Percentiles rank a stretch among this genome's conserved stretches.
Evolutionary conservation across 805 yeast species (phyloP).

Genomic region (Wickerhamiella cacticola): DNA sequence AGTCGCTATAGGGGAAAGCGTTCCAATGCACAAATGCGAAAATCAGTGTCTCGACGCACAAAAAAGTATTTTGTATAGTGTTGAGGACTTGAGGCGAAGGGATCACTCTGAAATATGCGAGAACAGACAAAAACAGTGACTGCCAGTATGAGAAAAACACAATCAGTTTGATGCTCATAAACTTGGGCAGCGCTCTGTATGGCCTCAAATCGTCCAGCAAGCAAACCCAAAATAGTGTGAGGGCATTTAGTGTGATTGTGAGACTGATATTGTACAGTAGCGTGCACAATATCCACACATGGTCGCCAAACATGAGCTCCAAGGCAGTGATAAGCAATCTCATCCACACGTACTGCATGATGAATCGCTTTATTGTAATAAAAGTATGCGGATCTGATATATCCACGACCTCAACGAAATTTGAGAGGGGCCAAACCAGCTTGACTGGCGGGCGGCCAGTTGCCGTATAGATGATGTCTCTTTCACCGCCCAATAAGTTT

Average conservation of each 20-base stretch:
- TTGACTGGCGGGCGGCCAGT: slow-evolving; percentile 59
- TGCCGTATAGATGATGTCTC: slow-evolving; percentile 60
- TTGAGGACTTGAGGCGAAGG: slow-evolving; percentile 35
- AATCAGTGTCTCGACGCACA: slow-evolving; percentile 72
- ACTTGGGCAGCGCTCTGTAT: slow-evolving; percentile 84
- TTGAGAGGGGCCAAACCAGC: slow-evolving; percentile 41
- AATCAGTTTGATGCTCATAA: slow-evolving; percentile 81
- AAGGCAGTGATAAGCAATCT: slow-evolving; percentile 61
- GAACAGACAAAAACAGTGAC: slow-evolving; percentile 45
- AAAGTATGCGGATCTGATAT: slow-evolving; percentile 78
- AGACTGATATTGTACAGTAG: slow-evolving; percentile 69
- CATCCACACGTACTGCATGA: slow-evolving; percentile 89
- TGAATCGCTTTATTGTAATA: slow-evolving; percentile 65
- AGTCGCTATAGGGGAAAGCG: slow-evolving; percentile 72
- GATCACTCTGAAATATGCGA: slow-evolving; percentile 26
- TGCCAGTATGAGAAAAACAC: slow-evolving; percentile 99
- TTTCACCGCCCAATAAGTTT: slow-evolving; percentile 81
- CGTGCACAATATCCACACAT: slow-evolving; percentile 49
- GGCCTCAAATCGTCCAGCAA: slow-evolving; percentile 63
- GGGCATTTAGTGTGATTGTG: slow-evolving; percentile 64
- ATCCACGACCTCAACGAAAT: slow-evolving; percentile 47
- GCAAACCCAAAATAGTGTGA: slow-evolving; percentile 89
- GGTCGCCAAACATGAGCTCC: slow-evolving; percentile 10
- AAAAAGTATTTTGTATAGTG: slow-evolving; percentile 60
- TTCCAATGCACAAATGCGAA: slow-evolving; percentile 83